Percentiles rank a stretch among this genome's conserved stretches.
Conservation (phyloP, 108 stramenopile species). For the Seminavis robusta region DNA sequence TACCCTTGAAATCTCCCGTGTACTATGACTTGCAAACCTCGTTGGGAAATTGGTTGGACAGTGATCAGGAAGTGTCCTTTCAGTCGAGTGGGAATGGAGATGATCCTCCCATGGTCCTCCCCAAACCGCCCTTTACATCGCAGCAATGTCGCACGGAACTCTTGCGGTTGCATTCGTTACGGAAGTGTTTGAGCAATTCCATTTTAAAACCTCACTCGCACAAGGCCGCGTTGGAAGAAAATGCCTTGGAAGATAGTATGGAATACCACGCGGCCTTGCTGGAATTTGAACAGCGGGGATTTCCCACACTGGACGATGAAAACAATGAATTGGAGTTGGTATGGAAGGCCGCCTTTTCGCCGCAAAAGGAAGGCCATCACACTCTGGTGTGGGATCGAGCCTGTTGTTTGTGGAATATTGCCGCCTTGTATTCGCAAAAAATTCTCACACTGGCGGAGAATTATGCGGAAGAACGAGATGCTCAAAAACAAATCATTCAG, state of each 20-base stretch:
- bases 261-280: constrained; percentile 55
- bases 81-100: not conserved
- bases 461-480: constrained; percentile 26
- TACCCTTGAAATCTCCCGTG: constrained; percentile 42
- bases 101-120: constrained; percentile 16
- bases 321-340: constrained; percentile 17
- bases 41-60: constrained; percentile 45
- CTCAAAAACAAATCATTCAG: constrained; percentile 31
- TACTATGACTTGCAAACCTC: constrained; percentile 37
- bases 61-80: constrained; percentile 7
- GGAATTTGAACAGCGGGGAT: constrained; percentile 44
- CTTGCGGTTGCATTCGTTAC: constrained; percentile 32
- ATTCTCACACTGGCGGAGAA: constrained; percentile 2
- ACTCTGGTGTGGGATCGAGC: constrained; percentile 42
- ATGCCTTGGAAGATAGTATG: constrained; percentile 31
- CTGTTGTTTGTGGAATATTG: constrained; percentile 40
- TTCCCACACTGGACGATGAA: constrained; percentile 30
- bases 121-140: constrained; percentile 40
- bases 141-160: constrained; percentile 38
- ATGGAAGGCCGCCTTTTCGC: constrained; percentile 38
- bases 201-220: constrained; percentile 34
- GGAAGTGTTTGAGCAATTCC: constrained; percentile 39
- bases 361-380: constrained; percentile 29
- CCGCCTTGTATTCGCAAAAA: constrained; percentile 26
- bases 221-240: constrained; percentile 24